Evolutionary conservation across 1,139 yeast genomes (phyloP).

Genomic region (Pichia sp.): DNA sequence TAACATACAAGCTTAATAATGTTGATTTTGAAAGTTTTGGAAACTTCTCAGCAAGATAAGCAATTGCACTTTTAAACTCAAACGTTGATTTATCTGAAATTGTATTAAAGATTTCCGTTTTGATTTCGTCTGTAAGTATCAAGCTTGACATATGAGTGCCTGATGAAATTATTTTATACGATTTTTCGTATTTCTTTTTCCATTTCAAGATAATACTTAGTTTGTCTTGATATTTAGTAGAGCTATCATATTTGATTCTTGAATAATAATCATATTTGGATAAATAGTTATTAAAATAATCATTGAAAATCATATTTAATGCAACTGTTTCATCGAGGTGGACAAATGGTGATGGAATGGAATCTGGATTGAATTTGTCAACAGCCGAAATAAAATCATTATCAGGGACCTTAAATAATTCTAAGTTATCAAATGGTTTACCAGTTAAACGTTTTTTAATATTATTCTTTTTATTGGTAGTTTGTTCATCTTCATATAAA

Average conservation of each 20-base stretch:
- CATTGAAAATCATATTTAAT: background rate
- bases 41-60: background rate
- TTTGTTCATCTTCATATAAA: background rate
- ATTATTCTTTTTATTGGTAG: background rate
- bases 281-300: background rate
- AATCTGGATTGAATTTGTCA: slow-evolving; percentile 4
- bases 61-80: slow-evolving; percentile 2
- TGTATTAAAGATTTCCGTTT: background rate
- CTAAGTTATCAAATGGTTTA: slow-evolving; percentile 8
- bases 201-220: slow-evolving; percentile 3
- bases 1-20: slow-evolving; percentile 4
- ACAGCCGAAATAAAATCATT: background rate
- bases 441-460: slow-evolving; percentile 2
- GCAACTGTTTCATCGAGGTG: slow-evolving; percentile 6
- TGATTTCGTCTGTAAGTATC: slow-evolving; percentile 2
- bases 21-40: slow-evolving; percentile 11
- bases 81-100: background rate
- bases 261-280: slow-evolving; percentile 7
- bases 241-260: slow-evolving; percentile 4
- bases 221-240: slow-evolving; percentile 1
- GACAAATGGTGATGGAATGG: slow-evolving; percentile 11
- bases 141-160: background rate
- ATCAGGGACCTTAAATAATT: background rate
- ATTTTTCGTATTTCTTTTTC: slow-evolving; percentile 1
- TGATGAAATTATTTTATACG: background rate